Percentiles rank a stretch among this genome's conserved stretches.
Conservation (phyloP, 306 rosid species). For the Castanopsis chinensis region DNA sequence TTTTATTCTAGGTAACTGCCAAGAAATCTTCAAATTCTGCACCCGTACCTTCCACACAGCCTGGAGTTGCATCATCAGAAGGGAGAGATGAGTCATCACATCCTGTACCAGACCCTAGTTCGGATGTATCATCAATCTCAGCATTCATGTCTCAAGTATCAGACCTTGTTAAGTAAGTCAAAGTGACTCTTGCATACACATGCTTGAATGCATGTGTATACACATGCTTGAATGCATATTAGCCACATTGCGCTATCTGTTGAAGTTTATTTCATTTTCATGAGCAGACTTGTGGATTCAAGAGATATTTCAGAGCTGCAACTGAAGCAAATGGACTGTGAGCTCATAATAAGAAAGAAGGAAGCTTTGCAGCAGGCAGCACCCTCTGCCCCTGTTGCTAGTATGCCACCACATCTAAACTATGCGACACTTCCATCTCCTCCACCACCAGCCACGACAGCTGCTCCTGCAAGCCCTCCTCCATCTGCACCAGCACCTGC, state of each 20-base stretch:
- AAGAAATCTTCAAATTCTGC: constrained; percentile 65
- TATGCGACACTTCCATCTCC: constrained; percentile 38
- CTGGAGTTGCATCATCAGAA: constrained; percentile 31
- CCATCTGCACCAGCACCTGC: constrained; percentile 46
- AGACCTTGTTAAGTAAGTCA: constrained; percentile 75
- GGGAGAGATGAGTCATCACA: constrained; percentile 39
- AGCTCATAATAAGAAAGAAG: constrained; percentile 65
- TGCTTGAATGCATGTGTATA: neutral
- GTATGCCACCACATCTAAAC: constrained; percentile 32
- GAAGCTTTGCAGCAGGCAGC: constrained; percentile 72
- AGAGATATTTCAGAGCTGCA: constrained; percentile 84
- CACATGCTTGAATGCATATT: constrained; percentile 9
- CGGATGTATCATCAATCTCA: constrained; percentile 50
- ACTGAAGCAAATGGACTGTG: constrained; percentile 75
- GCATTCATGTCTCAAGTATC: constrained; percentile 83
- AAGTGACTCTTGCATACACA: neutral
- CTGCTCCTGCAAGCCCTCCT: constrained; percentile 45
- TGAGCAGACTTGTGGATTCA: constrained; percentile 82
- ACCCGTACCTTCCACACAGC: constrained; percentile 36
- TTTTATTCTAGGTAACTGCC: constrained; percentile 40
- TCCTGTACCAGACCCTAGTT: constrained; percentile 32
- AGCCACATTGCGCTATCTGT: neutral
- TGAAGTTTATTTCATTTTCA: constrained; percentile 14
- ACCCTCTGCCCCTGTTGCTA: constrained; percentile 5
- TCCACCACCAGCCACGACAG: constrained; percentile 34